Evolutionary conservation across 192 early-diverging fungal species (phyloP).

Genomic region (Ambispora gerdemannii): DNA sequence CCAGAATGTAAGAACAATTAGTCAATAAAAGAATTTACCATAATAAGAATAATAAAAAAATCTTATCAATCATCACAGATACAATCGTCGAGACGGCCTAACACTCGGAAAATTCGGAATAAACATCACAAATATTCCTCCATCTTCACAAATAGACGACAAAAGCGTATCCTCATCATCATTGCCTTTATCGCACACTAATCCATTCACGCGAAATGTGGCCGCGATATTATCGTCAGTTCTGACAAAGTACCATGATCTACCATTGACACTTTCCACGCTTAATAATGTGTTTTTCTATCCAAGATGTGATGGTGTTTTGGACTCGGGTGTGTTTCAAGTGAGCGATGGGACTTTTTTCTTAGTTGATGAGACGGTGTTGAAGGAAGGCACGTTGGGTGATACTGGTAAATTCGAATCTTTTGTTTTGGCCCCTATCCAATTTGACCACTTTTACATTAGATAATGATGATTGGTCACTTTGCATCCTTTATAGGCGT

Average conservation of each 20-base stretch:
- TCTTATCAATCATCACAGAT: conserved; percentile 29
- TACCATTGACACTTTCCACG: conserved; percentile 59
- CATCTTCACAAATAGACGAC: background rate
- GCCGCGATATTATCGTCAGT: conserved; percentile 44
- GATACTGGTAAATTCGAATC: conserved; percentile 50
- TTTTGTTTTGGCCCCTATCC: too few species aligned
- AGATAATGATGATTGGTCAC: background rate
- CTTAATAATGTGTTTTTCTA: conserved; percentile 58
- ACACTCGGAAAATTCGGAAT: conserved; percentile 69
- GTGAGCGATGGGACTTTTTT: conserved; percentile 55
- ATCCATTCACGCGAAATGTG: conserved; percentile 37
- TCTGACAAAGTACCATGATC: conserved; percentile 53
- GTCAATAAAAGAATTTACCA: background rate
- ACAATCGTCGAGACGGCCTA: conserved; percentile 41
- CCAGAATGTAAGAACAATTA: conserved; percentile 49
- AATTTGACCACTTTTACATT: too few species aligned
- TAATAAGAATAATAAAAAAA: conserved; percentile 2
- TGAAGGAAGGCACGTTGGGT: conserved; percentile 65
- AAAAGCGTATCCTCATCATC: background rate
- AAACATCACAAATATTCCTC: conserved; percentile 58
- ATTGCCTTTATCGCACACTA: background rate
- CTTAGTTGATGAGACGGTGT: conserved; percentile 67
- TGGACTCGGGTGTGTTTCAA: conserved; percentile 65
- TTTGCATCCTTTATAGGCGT: conserved; percentile 42
- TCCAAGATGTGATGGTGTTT: conserved; percentile 57